Base-by-base conservation (phyloP, 441 rosid species). In the Mallotus repandus region DNA sequence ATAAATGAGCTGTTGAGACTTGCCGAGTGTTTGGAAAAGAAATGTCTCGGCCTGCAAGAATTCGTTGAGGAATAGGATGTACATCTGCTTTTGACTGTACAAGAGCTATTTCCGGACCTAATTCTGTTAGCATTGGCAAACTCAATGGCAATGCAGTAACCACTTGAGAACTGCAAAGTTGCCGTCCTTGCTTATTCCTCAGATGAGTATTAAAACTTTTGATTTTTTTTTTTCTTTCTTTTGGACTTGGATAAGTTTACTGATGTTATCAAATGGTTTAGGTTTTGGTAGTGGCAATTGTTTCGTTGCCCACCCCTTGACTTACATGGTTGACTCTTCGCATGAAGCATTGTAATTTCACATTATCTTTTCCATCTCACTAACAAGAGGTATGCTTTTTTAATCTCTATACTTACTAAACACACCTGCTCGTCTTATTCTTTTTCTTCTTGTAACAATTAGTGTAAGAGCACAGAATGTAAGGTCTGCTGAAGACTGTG, bases 1-100 rank as follows among this genome's bases (percentile, higher is more conserved):
- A 75, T 89, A 49, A 80, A 80, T 50, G 62, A 63, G 74, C 88
- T 83, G 25, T 72, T 77, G 70, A 84, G 84, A 75, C 76, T 70
- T 57, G 70, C 70, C 12, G 41, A 74, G 75, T 58, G 62, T 86
- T 64, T 69, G 74, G 61, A 19, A 12, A 60, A 52, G 9, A 81
- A 76, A 60, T 63, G 18, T 46, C 54, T 4, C 70, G 81, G 18
- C 68, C 45, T 73, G 66, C 70, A 69, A 77, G 79, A 74, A 59
- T 78, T 50, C 71, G 76, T 62, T 64, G 74, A 29, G 52, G 46
- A 63, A 64, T 78, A 72, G 81, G 65, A 63, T 16, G 60, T 50
- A 63, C 16, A 56, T 63, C 29, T 59, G 69, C 52, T 52, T 71
- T 55, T 56, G 41, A 32, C 14, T n/a, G 7, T 57, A 5, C 10